Percentiles rank a stretch among this genome's conserved stretches.
These are phyloP conservation scores for Erodium texanum DNA, from an alignment of 441 rosid species.

Conservation along the genomic window DNA sequence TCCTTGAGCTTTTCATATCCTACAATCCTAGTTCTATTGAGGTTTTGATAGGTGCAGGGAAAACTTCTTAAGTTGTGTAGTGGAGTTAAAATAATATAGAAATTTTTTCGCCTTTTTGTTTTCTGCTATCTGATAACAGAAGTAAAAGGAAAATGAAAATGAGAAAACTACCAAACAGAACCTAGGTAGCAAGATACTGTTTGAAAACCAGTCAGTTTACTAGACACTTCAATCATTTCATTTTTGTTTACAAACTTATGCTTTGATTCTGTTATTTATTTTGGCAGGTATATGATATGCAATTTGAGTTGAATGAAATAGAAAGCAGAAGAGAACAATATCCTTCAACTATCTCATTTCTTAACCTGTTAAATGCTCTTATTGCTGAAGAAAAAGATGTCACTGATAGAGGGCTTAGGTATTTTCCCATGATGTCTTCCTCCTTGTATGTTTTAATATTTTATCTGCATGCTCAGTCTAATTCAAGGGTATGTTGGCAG, in stretches of 20 bases:
- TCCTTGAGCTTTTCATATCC: neutral
- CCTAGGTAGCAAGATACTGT: neutral
- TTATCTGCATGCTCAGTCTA: conserved; percentile 16
- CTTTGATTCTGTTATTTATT: conserved; percentile 1
- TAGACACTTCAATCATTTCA: neutral
- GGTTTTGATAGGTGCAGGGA: conserved; percentile 1
- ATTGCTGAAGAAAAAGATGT: conserved; percentile 84
- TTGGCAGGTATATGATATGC: conserved; percentile 90
- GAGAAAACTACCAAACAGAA: neutral
- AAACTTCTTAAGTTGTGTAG: neutral
- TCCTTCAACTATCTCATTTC: conserved; percentile 90
- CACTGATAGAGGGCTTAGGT: conserved; percentile 89
- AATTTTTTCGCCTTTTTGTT: neutral
- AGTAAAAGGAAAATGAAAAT: neutral
- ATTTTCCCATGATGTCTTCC: conserved; percentile 21
- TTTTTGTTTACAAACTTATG: neutral
- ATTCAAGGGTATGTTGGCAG: conserved; percentile 40
- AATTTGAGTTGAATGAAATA: conserved; percentile 92
- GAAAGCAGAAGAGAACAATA: conserved; percentile 93
- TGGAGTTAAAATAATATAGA: neutral
- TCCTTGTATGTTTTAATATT: conserved; percentile 17
- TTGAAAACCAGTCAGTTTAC: neutral
- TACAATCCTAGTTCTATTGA: neutral
- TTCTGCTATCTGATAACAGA: neutral
- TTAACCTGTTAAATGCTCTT: conserved; percentile 76